Base-by-base conservation (phyloP, 805 yeast genomes). In the Sugiyamaella chiloensis region DNA sequence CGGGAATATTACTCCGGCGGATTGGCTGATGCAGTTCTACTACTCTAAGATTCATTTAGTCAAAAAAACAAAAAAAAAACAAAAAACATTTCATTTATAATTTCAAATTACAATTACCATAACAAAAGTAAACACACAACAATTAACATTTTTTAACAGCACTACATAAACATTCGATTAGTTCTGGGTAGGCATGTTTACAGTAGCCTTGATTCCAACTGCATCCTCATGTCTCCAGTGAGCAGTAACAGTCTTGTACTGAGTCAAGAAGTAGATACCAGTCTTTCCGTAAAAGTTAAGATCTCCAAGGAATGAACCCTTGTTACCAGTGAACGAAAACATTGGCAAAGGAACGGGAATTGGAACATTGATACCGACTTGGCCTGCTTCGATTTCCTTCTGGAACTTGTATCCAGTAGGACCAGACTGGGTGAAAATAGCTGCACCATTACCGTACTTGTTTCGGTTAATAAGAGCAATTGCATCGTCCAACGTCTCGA, bases 311-410 rank as follows among this genome's bases (percentile, higher is more conserved):
- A 84, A 83, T 5, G 87, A 81, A 31, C 80, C 85, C 68, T 81
- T 81, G 65, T 78, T 79, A 23, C 90, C 90, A 9, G 90, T 84
- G 70, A 83, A 83, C 2, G 87, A 80, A 66, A 83, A 83, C 86
- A 84, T 81, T 51, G 90, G 89, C 63, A 84, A 70, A 42, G 90
- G 90, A 16, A 83, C 90, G 4, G 90, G 90, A 52, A 83, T 84
- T 12, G 90, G 89, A 30, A 83, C 87, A 59, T 83, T 83, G 57
- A 83, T 73, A 47, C 90, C 90, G 43, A 83, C 85, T 26, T 83
- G 89, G 26, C 90, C 90, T 47, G 83, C 80, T 50, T 81, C 85
- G 52, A 83, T 78, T 54, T 79, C 74, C 66, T 74, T 79, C 63
- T 76, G 81, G 71, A 84, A 83, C 62, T 79, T 78, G 65, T 81